Evolutionary conservation across 1,284 basidiomycete species (phyloP).

Genomic region (Sanghuangporus weigelae): DNA sequence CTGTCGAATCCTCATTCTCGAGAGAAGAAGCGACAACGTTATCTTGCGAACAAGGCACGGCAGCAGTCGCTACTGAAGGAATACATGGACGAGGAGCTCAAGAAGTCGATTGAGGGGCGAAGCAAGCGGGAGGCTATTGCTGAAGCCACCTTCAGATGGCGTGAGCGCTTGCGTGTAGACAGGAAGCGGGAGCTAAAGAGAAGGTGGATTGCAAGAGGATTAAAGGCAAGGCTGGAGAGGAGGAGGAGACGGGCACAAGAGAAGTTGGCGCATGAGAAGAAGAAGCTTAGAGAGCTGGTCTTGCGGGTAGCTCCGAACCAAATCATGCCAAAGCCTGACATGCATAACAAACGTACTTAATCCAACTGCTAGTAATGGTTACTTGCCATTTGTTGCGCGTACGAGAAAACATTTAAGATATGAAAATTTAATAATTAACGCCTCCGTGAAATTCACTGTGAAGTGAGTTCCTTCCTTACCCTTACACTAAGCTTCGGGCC

Average conservation of each 20-base stretch:
- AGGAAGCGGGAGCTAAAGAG: conserved; percentile 53
- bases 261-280: conserved; percentile 52
- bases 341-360: too few relatives aligned
- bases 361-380: not conserved
- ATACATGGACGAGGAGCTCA: conserved; percentile 49
- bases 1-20: conserved; percentile 75
- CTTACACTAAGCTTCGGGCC: too few relatives aligned
- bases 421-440: not conserved
- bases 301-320: conserved; percentile 63
- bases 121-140: conserved; percentile 53
- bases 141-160: conserved; percentile 71
- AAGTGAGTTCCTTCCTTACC: too few relatives aligned
- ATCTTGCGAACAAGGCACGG: conserved; percentile 49
- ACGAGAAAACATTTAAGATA: not conserved
- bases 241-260: conserved; percentile 50
- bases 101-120: conserved; percentile 46
- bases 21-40: conserved; percentile 71
- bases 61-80: conserved; percentile 46
- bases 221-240: conserved; percentile 44
- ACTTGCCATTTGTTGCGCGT: not conserved
- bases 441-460: not conserved
- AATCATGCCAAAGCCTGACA: conserved; percentile 41
- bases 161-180: conserved; percentile 50
- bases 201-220: conserved; percentile 36
- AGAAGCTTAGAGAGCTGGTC: conserved; percentile 55